These are phyloP conservation scores for Leccinum cinnamomeum DNA, from an alignment of 1,284 basidiomycete species.

Conservation along the genomic window DNA sequence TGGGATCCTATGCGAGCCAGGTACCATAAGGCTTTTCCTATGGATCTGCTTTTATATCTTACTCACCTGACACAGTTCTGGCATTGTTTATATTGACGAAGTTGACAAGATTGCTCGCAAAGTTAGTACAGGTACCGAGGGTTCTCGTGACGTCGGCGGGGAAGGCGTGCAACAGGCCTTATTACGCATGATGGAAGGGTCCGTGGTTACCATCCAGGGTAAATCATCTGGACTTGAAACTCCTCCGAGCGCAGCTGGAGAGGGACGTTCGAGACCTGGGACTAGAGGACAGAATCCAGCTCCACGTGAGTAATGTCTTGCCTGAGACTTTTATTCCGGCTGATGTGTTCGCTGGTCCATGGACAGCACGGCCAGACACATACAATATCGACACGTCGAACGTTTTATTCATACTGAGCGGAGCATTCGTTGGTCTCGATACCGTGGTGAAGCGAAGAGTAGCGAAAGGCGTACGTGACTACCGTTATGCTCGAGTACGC, in stretches of 20 bases:
- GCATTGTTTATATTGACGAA: constrained; percentile 97
- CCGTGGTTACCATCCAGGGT: constrained; percentile 75
- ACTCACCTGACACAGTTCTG: constrained; percentile 52
- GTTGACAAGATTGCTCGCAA: constrained; percentile 89
- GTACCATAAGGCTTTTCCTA: constrained; percentile 34
- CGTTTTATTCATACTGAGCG: constrained; percentile 87
- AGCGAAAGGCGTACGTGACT: constrained; percentile 71
- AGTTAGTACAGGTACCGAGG: constrained; percentile 60
- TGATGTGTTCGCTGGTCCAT: not conserved
- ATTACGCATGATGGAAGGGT: constrained; percentile 91
- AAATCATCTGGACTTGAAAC: constrained; percentile 58
- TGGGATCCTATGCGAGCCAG: constrained; percentile 84
- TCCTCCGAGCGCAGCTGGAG: constrained; percentile 41
- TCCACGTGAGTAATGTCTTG: constrained; percentile 22
- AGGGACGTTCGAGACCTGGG: constrained; percentile 49
- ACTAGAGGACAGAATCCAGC: constrained; percentile 29
- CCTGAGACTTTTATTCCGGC: not conserved
- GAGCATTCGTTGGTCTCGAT: constrained; percentile 93
- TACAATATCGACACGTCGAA: constrained; percentile 86
- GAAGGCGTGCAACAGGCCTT: constrained; percentile 96
- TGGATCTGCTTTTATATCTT: not conserved
- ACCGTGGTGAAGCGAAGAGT: constrained; percentile 76
- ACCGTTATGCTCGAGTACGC: not conserved
- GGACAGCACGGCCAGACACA: constrained; percentile 60
- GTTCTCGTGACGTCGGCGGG: constrained; percentile 89